These are phyloP conservation scores for Skeletonema grethae DNA, from an alignment of 108 stramenopile species.

Conservation along the genomic window DNA sequence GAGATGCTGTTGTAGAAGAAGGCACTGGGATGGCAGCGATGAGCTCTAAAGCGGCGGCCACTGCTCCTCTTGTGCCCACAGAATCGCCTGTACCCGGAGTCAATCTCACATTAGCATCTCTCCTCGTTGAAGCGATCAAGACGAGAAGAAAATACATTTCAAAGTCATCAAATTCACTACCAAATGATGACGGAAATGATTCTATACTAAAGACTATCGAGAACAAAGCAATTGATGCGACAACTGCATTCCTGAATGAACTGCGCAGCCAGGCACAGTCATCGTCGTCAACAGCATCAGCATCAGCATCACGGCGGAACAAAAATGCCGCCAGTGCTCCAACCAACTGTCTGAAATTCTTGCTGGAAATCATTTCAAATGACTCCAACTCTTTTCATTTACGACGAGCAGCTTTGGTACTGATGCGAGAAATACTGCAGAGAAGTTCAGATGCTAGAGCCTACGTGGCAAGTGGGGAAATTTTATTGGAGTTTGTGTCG, in stretches of 20 bases:
- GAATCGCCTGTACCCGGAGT: constrained; percentile 40
- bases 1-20: too few relatives aligned
- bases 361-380: constrained; percentile 26
- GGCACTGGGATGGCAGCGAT: not conserved
- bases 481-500: constrained; percentile 18
- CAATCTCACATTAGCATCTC: constrained; percentile 24
- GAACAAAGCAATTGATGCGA: constrained; percentile 24
- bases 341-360: constrained; percentile 27
- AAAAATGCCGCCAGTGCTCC: constrained; percentile 14
- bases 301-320: constrained; percentile 5
- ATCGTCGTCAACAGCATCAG: too few relatives aligned
- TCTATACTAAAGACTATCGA: not conserved
- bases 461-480: constrained; percentile 17
- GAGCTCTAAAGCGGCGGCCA: not conserved
- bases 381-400: constrained; percentile 36
- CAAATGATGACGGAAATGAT: not conserved
- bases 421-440: constrained; percentile 22
- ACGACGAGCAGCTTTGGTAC: constrained; percentile 31
- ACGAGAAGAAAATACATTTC: constrained; percentile 25
- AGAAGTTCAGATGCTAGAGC: constrained; percentile 33
- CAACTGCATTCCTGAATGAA: constrained; percentile 33
- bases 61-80: not conserved
- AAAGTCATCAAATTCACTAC: constrained; percentile 16
- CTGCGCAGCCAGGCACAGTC: constrained; percentile 19
- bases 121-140: constrained; percentile 38